These are phyloP conservation scores for Boeremia exigua DNA, from an alignment of 2,329 filamentous ascomycete species.

Conservation along the genomic window DNA sequence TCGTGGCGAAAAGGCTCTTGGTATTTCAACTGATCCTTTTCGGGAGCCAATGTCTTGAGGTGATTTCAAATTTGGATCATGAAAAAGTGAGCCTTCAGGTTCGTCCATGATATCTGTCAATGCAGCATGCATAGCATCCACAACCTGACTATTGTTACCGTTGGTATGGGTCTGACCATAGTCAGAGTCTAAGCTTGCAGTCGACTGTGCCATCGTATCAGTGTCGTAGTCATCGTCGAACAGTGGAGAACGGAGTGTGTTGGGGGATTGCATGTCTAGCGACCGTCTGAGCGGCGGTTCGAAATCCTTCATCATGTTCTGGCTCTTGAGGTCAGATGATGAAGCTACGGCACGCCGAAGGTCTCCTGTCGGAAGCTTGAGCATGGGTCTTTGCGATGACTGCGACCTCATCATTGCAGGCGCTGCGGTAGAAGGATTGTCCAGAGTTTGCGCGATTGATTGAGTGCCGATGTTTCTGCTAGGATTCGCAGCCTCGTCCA, in stretches of 20 bases:
- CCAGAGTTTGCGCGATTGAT: constrained; percentile 35
- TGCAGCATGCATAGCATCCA: constrained; percentile 91
- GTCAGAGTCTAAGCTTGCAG: constrained; percentile 80
- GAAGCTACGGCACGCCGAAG: constrained; percentile 66
- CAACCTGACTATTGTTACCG: constrained; percentile 76
- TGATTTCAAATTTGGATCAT: constrained; percentile 58
- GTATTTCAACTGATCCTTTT: constrained; percentile 66
- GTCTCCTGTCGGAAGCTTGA: constrained; percentile 46
- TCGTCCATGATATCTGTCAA: constrained; percentile 90
- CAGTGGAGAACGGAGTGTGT: constrained; percentile 58
- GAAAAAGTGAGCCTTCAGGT: constrained; percentile 72
- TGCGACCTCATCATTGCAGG: constrained; percentile 55
- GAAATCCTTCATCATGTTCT: constrained; percentile 54
- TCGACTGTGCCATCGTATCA: constrained; percentile 77
- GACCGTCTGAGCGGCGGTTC: constrained; percentile 66
- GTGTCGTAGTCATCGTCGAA: constrained; percentile 84
- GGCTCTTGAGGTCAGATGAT: constrained; percentile 63
- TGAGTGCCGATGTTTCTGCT: constrained; percentile 37
- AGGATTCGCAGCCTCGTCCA: constrained; percentile 68
- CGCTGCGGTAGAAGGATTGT: constrained; percentile 25
- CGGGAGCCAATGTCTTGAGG: constrained; percentile 67
- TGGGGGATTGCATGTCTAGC: constrained; percentile 67
- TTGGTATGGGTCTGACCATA: constrained; percentile 47
- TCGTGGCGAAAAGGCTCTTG: constrained; percentile 51
- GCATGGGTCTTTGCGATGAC: constrained; percentile 50